Conservation (phyloP, 176 grass and related monocot genomes). For the Areca catechu region DNA sequence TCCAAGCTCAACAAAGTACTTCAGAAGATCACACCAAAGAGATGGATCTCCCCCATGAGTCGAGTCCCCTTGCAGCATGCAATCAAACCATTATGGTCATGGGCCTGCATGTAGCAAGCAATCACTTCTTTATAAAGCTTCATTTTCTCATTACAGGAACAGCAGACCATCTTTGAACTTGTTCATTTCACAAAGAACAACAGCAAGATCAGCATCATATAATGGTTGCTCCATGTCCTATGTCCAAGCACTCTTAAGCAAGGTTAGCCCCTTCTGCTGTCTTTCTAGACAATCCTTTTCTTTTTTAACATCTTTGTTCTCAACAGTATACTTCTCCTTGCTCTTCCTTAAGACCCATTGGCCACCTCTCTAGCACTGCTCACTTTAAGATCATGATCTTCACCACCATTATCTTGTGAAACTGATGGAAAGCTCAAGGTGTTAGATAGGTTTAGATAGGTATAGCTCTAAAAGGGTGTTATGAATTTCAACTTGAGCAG, state of each 20-base stretch:
- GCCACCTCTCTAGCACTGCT: slow-evolving; percentile 37
- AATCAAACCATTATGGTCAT: slow-evolving; percentile 95
- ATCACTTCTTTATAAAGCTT: slow-evolving; percentile 97
- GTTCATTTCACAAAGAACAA: slow-evolving; percentile 92
- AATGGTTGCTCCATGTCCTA: slow-evolving; percentile 73
- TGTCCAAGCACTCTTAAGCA: slow-evolving; percentile 86
- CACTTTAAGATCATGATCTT: slow-evolving; percentile 38
- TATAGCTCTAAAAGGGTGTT: slow-evolving; percentile 92
- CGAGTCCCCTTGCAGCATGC: slow-evolving; percentile 85
- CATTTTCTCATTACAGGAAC: slow-evolving; percentile 94
- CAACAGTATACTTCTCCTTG: slow-evolving; percentile 31
- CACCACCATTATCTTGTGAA: slow-evolving; percentile 56
- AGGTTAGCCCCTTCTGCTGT: slow-evolving; percentile 57
- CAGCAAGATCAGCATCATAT: slow-evolving; percentile 81
- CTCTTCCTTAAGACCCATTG: slow-evolving; percentile 28
- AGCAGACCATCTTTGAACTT: slow-evolving; percentile 75
- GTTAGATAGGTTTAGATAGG: slow-evolving; percentile 88
- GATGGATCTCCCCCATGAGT: slow-evolving; percentile 77
- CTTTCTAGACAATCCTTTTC: slow-evolving; percentile 54
- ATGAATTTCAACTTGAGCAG: slow-evolving; percentile 88
- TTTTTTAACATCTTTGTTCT: slow-evolving; percentile 33
- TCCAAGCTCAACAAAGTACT: slow-evolving; percentile 84
- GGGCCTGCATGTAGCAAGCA: slow-evolving; percentile 87
- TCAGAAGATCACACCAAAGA: slow-evolving; percentile 88
- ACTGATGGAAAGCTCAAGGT: slow-evolving; percentile 68